phyloP scores from a whole-genome alignment of 345 rosid species.

The Schrenkiella parvula region DNA sequence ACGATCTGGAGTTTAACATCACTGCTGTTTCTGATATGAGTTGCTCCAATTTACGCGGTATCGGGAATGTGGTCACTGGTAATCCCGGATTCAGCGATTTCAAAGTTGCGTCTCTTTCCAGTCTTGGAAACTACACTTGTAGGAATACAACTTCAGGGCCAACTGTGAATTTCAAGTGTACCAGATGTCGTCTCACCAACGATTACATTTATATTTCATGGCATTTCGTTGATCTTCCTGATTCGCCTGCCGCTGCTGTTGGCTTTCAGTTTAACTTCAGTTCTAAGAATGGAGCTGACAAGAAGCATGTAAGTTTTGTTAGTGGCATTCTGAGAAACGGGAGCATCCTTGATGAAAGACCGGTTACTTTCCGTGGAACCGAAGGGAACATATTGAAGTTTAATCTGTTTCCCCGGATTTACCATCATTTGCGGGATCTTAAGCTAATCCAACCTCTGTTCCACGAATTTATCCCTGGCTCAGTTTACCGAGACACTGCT shows the following conservation, averaged over 20 bases:
- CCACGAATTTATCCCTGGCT: slow-evolving; percentile 86
- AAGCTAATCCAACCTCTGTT: slow-evolving; percentile 85
- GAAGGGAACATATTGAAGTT: slow-evolving; percentile 64
- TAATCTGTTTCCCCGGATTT: slow-evolving; percentile 74
- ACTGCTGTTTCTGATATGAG: slow-evolving; percentile 87
- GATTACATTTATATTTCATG: slow-evolving; percentile 76
- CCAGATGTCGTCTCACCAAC: slow-evolving; percentile 44
- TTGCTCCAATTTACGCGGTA: slow-evolving; percentile 71
- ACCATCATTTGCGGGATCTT: slow-evolving; percentile 60
- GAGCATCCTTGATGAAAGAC: slow-evolving; percentile 52
- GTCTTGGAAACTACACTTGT: slow-evolving; percentile 57
- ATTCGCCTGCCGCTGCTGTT: slow-evolving; percentile 75
- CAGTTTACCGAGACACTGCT: slow-evolving; percentile 45
- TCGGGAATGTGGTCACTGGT: slow-evolving; percentile 55
- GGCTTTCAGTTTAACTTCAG: slow-evolving; percentile 84
- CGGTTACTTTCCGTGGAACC: slow-evolving; percentile 78
- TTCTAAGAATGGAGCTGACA: slow-evolving; percentile 41
- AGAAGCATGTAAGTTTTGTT: slow-evolving; percentile 67
- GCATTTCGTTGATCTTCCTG: slow-evolving; percentile 84
- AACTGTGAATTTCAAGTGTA: slow-evolving; percentile 66
- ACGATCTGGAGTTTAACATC: slow-evolving; percentile 78
- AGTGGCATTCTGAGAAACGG: slow-evolving; percentile 71
- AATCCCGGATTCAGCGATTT: slow-evolving; percentile 60
- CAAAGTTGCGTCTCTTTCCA: slow-evolving; percentile 47
- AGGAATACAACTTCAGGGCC: slow-evolving; percentile 74